phyloP scores from a whole-genome alignment of 1,284 basidiomycete species.

The Papiliotrema terrestris region DNA sequence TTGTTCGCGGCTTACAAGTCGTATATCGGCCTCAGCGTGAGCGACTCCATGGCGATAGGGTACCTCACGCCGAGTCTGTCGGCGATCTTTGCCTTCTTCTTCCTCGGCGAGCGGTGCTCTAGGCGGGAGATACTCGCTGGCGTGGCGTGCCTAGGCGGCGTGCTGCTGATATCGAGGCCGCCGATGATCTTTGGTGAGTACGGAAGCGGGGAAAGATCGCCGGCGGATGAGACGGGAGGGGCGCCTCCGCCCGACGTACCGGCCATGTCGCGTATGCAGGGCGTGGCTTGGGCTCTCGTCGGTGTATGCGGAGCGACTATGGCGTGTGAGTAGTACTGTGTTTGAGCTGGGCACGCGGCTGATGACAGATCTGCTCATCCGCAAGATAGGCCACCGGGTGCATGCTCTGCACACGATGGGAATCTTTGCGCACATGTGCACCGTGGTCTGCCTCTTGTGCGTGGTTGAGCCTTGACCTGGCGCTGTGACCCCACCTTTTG shows the following conservation, averaged over 20 bases:
- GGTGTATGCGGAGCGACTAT: conserved; percentile 33
- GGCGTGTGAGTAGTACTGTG: conserved; percentile 36
- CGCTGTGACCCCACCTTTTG: conserved; percentile 3
- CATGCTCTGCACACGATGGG: conserved; percentile 69
- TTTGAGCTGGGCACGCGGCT: neutral
- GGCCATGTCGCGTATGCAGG: neutral
- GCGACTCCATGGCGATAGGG: conserved; percentile 70
- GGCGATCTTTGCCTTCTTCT: conserved; percentile 62
- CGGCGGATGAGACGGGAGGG: conserved; percentile 6
- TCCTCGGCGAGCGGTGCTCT: conserved; percentile 64
- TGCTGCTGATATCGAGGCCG: conserved; percentile 63
- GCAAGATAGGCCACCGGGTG: conserved; percentile 68
- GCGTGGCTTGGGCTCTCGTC: conserved; percentile 35
- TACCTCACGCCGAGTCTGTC: conserved; percentile 70
- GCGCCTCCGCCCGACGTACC: neutral
- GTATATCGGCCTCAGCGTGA: conserved; percentile 64
- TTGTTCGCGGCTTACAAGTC: conserved; percentile 59
- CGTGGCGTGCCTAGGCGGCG: conserved; percentile 60
- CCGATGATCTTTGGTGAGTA: conserved; percentile 56
- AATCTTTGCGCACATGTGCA: conserved; percentile 63
- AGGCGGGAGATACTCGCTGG: conserved; percentile 62
- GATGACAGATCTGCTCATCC: conserved; percentile 59
- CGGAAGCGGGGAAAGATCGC: conserved; percentile 9
- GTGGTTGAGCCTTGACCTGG: conserved; percentile 21
- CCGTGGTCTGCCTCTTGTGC: conserved; percentile 56